Conservation (phyloP, 805 yeast species). For the Wickerhamomyces chambardii region DNA sequence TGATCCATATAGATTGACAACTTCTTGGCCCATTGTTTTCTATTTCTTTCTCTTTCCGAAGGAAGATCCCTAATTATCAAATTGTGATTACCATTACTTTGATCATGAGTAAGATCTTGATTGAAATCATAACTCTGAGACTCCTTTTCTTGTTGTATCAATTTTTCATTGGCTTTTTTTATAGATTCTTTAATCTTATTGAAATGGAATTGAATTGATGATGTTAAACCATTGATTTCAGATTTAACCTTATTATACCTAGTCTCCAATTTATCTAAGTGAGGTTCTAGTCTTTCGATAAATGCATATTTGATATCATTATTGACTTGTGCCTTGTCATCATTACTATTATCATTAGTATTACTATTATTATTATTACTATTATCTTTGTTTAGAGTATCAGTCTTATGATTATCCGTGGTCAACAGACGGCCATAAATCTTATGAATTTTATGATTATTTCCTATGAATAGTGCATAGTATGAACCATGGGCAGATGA, state of each 20-base stretch:
- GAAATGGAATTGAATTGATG: slow-evolving; percentile 11
- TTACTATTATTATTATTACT: too few relatives aligned
- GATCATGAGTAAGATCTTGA: slow-evolving; percentile 22
- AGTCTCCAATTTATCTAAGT: slow-evolving; percentile 9
- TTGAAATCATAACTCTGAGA: slow-evolving; percentile 25
- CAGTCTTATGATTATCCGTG: too few relatives aligned
- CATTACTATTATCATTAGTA: too few relatives aligned
- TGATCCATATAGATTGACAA: slow-evolving; percentile 43
- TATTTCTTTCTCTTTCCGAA: slow-evolving; percentile 31
- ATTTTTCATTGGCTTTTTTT: slow-evolving; percentile 25
- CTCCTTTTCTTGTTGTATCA: slow-evolving; percentile 26
- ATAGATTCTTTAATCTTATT: slow-evolving; percentile 24
- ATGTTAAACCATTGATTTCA: slow-evolving; percentile 5
- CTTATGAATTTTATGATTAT: too few relatives aligned
- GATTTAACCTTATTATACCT: slow-evolving; percentile 8
- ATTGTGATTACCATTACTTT: slow-evolving; percentile 1
- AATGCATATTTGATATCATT: neutral
- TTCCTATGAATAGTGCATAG: too few relatives aligned
- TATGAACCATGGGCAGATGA: too few relatives aligned
- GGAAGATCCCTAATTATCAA: slow-evolving; percentile 29
- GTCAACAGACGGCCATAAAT: too few relatives aligned
- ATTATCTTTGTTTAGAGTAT: too few relatives aligned
- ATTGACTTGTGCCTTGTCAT: neutral
- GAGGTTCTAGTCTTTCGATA: slow-evolving; percentile 10
- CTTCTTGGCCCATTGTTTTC: slow-evolving; percentile 32